phyloP scores from a whole-genome alignment of 139 green algal species.

The Chlorella sp. region DNA sequence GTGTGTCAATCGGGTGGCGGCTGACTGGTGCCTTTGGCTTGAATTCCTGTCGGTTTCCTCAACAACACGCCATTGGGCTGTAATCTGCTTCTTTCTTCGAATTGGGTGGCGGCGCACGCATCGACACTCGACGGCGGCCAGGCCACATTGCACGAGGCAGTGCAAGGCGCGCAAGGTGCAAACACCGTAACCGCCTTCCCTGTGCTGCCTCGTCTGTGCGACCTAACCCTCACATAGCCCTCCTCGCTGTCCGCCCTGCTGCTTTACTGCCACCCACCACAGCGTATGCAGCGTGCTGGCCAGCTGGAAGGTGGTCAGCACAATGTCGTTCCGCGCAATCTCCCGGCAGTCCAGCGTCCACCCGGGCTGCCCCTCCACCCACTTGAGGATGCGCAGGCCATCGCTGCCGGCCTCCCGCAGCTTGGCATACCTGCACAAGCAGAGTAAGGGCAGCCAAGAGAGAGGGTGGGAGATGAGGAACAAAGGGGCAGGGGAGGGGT shows the following conservation, averaged over 20 bases:
- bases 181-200: no score
- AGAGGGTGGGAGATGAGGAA: background rate
- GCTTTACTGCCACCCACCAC: background rate
- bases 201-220: background rate
- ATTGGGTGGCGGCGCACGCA: no score
- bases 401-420: background rate
- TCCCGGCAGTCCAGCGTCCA: background rate
- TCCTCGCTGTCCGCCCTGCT: no score
- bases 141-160: background rate
- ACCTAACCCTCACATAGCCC: no score
- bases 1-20: no score
- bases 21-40: no score
- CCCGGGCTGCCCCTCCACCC: no score
- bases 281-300: background rate
- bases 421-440: background rate
- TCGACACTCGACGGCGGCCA: background rate
- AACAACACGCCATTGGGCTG: no score
- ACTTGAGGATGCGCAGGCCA: background rate
- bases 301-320: background rate
- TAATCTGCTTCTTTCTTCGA: no score
- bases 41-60: no score
- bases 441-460: background rate
- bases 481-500: no score
- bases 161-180: background rate
- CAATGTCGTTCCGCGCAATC: background rate